Conservation (phyloP, 257 asterid species). For the Solanum piurae region DNA sequence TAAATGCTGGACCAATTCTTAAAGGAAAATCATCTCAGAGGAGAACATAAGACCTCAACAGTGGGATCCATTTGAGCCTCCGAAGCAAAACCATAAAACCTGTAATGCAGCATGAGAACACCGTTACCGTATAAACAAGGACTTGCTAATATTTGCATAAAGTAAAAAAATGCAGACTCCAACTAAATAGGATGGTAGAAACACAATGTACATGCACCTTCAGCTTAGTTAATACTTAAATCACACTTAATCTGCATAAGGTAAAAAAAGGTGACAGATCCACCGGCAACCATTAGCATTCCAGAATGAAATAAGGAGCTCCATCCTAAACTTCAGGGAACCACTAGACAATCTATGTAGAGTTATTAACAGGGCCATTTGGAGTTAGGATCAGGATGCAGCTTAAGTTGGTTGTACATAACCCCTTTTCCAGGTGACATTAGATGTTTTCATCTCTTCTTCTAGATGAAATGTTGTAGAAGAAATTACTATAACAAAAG, state of each 20-base stretch:
- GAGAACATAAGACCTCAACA: slow-evolving; percentile 47
- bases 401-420: background rate
- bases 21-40: background rate
- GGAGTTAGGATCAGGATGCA: background rate
- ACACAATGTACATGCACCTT: background rate
- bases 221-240: background rate
- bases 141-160: background rate
- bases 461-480: background rate
- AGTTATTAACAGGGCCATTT: background rate
- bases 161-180: background rate
- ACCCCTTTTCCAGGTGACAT: background rate
- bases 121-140: background rate
- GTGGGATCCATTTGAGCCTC: slow-evolving; percentile 97
- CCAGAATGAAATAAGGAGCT: background rate
- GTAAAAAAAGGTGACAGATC: background rate
- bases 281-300: background rate
- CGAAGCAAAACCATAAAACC: slow-evolving; percentile 92
- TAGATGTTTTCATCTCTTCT: background rate
- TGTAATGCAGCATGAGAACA: slow-evolving; percentile 18
- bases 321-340: background rate
- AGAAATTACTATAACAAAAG: background rate
- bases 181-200: background rate
- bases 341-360: background rate
- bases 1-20: background rate
- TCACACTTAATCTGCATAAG: background rate